Base-by-base conservation (phyloP, 176 grass and related monocot genomes). In the Cymbopogon citratus region DNA sequence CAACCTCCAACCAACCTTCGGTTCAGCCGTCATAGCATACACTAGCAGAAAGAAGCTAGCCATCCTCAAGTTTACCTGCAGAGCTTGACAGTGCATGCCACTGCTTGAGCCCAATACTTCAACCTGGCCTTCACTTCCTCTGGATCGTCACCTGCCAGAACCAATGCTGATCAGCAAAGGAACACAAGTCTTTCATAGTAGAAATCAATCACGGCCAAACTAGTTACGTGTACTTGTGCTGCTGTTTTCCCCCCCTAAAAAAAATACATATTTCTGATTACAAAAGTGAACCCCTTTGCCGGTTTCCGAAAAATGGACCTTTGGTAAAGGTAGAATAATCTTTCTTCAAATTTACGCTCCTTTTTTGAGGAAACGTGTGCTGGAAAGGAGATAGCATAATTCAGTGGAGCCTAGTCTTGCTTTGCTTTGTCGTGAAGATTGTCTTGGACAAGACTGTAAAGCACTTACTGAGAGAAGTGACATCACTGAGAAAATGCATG, bases 61-160 rank as follows among this genome's bases (percentile, higher is more conserved):
- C 40, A 51, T 38, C 33, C 48, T 62, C 48, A 8, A 69, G 24
- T 63, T 82, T 65, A 97, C 63, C 73, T 93, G 91, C 94, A 97
- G 62, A 97, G 88, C 77, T 80, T 97, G 67, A 97, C 84, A 41
- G 94, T 97, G 83, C 91, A 97, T 81, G 91, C 90, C 70, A 97
- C 94, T 36, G 94, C 81, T 81, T 91, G 94, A 36, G 94, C 94
- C 94, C 94, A 93, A 31, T 97, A 97, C 80, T 87, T 97, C 12
- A 97, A 89, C 64, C 88, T 85, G 40, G 94, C 94, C 59, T 97
- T 97, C 23, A 97, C 94, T 68, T 93, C 84, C 63, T 97, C 84
- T 38, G 91, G 94, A 78, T 85, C 78, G 75, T 93, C 94, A 69
- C 94, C 94, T 97, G 59, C 24, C 16, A 26, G 67, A 67, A 13